Conservation (phyloP, 2,329 filamentous ascomycete species). For the Exophiala sideris region DNA sequence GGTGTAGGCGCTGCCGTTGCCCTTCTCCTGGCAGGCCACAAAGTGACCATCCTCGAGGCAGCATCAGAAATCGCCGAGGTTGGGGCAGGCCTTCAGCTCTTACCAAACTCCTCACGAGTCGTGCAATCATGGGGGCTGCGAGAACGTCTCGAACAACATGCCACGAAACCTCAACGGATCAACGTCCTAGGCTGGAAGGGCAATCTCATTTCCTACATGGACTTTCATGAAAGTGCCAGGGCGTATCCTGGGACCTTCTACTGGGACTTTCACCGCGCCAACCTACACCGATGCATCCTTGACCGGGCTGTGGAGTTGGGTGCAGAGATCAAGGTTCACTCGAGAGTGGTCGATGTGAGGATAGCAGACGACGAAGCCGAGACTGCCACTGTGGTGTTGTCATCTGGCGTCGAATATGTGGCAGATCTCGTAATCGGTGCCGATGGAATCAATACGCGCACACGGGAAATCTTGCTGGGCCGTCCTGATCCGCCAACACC, state of each 20-base stretch:
- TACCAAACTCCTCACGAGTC: slow-evolving; percentile 32
- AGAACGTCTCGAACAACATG: slow-evolving; percentile 19
- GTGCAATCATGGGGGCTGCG: slow-evolving; percentile 9
- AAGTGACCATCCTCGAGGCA: slow-evolving; percentile 31
- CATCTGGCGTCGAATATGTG: slow-evolving; percentile 30
- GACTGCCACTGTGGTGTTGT: slow-evolving; percentile 31
- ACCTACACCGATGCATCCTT: slow-evolving; percentile 45
- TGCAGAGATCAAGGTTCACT: slow-evolving; percentile 34
- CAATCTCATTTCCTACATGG: slow-evolving; percentile 35
- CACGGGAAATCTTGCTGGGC: slow-evolving; percentile 45
- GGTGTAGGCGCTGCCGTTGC: slow-evolving; percentile 32
- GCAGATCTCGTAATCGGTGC: slow-evolving; percentile 47
- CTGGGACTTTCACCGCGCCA: slow-evolving; percentile 50
- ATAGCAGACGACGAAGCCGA: slow-evolving; percentile 26
- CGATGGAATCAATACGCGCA: slow-evolving; percentile 47
- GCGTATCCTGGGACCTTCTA: slow-evolving; percentile 38
- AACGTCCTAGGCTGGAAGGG: slow-evolving; percentile 15
- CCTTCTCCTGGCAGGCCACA: slow-evolving; percentile 27
- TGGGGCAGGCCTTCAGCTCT: slow-evolving; percentile 38
- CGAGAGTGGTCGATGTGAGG: slow-evolving; percentile 25
- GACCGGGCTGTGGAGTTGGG: slow-evolving; percentile 40
- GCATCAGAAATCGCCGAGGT: slow-evolving; percentile 37
- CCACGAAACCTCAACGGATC: slow-evolving; percentile 34
- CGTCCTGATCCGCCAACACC: slow-evolving; percentile 44
- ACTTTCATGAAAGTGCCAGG: slow-evolving; percentile 32